Evolutionary conservation across 306 rosid species (phyloP), one percentile per base, ranked within the genome.

Genomic region (Hylodesmum podocarpum): DNA sequence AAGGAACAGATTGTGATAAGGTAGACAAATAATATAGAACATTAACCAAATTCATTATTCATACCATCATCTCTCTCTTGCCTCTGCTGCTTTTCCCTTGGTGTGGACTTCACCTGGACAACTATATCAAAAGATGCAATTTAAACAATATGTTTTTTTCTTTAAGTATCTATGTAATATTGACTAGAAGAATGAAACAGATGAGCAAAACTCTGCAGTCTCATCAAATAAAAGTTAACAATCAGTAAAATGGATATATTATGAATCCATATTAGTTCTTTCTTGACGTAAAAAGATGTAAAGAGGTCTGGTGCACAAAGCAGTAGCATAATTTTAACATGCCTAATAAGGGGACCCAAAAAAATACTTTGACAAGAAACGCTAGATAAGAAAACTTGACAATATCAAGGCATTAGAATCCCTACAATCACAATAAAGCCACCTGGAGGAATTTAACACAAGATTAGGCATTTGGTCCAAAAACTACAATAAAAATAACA

Each of bases 41-140:
- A 63, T 44, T 11, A 53, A 59, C 25, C 25, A 25, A 76, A 40
- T 72, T 31, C 51, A 76, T 66, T 50, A 55, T 8, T 65, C 78
- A 65, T 72, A 89, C 94, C 94, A 72, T 86, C 87, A 71, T 86
- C 91, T 65, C 83, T 87, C 46, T 82, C 88, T 64, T 80, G 88
- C 83, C 70, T 84, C 89, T 54, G 78, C 63, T 79, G 76, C 81
- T 84, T 89, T 69, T 87, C 89, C 87, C 84, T 87, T 39, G 84
- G 80, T 19, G 82, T 41, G 28, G 96, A 77, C 73, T 89, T 83
- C 43, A 78, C 85, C 19, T 67, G 91, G 86, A 79, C 33, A 65
- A 86, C 97, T 89, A 81, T 15, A 85, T 77, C 66, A 85, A 79
- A 65, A 80, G 77, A 87, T 47, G 78, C 25, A 76, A 36, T 61